A percentile compares a stretch with the other conserved stretches of the same genome.
phyloP scores from a whole-genome alignment of 2,329 filamentous ascomycete genomes.

The Apiospora saccharicola region DNA sequence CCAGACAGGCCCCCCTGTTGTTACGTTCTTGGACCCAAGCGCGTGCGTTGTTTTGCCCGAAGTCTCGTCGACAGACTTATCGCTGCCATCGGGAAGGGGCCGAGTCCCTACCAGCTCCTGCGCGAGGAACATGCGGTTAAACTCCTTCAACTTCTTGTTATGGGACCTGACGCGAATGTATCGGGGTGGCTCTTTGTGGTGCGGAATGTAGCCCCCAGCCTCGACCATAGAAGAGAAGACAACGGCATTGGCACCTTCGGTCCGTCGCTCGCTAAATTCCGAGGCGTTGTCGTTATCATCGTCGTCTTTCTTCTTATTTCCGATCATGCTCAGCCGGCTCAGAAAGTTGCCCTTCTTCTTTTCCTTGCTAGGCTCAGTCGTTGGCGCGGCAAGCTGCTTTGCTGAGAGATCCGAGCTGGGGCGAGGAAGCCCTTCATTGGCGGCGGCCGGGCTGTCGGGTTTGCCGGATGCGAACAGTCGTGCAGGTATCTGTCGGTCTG shows the following conservation, averaged over 20 bases:
- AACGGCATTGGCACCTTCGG: constrained; percentile 82
- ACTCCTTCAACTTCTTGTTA: constrained; percentile 82
- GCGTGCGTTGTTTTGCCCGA: constrained; percentile 28
- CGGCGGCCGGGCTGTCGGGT: constrained; percentile 55
- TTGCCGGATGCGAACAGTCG: constrained; percentile 60
- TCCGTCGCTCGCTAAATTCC: constrained; percentile 70
- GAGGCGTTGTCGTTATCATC: constrained; percentile 68
- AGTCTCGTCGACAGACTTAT: constrained; percentile 33
- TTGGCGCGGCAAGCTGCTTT: constrained; percentile 35
- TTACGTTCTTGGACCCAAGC: constrained; percentile 45
- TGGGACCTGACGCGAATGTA: constrained; percentile 88
- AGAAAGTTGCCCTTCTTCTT: constrained; percentile 91
- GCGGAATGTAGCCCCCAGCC: constrained; percentile 79
- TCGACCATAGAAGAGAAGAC: constrained; percentile 81
- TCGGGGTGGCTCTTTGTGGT: constrained; percentile 85
- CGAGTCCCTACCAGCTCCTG: constrained; percentile 79
- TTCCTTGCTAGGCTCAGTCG: constrained; percentile 59
- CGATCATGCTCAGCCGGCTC: constrained; percentile 79
- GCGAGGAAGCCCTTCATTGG: constrained; percentile 49
- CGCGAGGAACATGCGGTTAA: constrained; percentile 87
- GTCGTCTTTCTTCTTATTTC: constrained; percentile 76
- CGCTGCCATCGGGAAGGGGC: constrained; percentile 8
- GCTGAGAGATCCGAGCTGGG: constrained; percentile 50
- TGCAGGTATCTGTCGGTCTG: constrained; percentile 45
- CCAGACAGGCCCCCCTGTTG: constrained; percentile 79